Percentiles rank a stretch among this genome's conserved stretches.
Evolutionary conservation across 1,139 yeast genomes (phyloP).

Genomic region (Nakaseomyces nivariensis): DNA sequence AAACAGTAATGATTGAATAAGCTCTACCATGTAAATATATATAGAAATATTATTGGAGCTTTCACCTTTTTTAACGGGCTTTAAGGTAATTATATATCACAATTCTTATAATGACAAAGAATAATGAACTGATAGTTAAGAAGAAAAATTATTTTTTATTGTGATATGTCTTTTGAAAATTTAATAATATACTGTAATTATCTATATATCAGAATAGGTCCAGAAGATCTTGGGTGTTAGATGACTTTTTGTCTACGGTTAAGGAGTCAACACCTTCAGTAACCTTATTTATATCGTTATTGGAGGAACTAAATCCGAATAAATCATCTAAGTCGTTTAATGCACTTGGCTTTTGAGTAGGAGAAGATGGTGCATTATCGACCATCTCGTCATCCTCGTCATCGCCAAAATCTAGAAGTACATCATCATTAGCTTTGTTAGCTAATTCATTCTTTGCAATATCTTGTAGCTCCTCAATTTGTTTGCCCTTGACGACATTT

Average conservation of each 20-base stretch:
- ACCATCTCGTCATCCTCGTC: slow-evolving; percentile 16
- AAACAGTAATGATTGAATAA: not conserved
- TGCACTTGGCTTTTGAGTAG: slow-evolving; percentile 26
- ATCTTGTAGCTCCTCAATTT: slow-evolving; percentile 66
- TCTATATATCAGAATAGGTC: slow-evolving; percentile 32
- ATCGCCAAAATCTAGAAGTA: slow-evolving; percentile 70
- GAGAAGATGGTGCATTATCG: slow-evolving; percentile 6
- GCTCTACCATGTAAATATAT: not conserved
- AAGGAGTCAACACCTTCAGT: slow-evolving; percentile 22
- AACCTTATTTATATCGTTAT: slow-evolving; percentile 6
- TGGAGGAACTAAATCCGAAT: slow-evolving; percentile 33
- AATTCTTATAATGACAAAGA: no score
- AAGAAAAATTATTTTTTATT: no score
- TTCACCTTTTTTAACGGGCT: not conserved
- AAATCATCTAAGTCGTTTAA: slow-evolving; percentile 64
- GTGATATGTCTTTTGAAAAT: no score
- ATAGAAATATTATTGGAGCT: not conserved
- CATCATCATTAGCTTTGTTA: slow-evolving; percentile 59
- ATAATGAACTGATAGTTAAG: no score
- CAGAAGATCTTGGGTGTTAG: slow-evolving; percentile 41
- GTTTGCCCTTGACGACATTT: slow-evolving; percentile 35
- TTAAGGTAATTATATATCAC: not conserved
- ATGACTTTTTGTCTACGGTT: slow-evolving; percentile 15
- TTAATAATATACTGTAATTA: no score
- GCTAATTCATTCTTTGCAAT: slow-evolving; percentile 73